Evolutionary conservation across 208 protist species (phyloP), one percentile per base, ranked within the genome.

Genomic region (Trichomonas gallinae): DNA sequence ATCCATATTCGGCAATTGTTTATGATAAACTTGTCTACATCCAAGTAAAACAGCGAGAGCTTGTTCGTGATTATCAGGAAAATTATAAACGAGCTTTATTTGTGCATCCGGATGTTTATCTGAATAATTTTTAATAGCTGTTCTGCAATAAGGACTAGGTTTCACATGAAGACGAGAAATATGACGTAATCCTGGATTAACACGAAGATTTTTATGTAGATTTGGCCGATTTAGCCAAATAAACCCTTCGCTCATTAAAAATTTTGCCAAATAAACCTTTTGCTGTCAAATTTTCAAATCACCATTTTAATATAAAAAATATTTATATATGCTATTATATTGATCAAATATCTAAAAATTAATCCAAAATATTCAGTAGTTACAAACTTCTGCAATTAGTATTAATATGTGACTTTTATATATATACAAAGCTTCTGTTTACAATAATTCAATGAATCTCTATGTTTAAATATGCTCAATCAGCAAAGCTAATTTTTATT

Each of bases 1-100:
- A 15, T 98, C 98, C 98, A 99, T 99, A 49, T 98, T 98, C 36
- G 98, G 98, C 23, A 99, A 97, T 97, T 99, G 98, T 96, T 97
- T 97, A 0, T 97, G 96, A 96, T 98, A 98, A 48, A 98, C 97
- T 93, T 98, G 98, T 97, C 98, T 99, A 42, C 98, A 96, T 10
- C 97, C 96, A n/a, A 98, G 96, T n/a, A 98, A 96, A 45, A 63
- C 6, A 23, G 97, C 96, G 0, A 97, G 17, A 38, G 34, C n/a
- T 51, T 93, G 87, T 10, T 38, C 40, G 51, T 93, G 87, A 38
- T 34, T 31, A 15, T 93, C 3, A 8, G 4, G 8, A 93, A 38
- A 38, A 51, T 93, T 93, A 38, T 10, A 8, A 21, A 93, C 44
- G 17, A 93, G 11, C 38, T 93, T 93, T 34, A 93, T 34, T 58